These are phyloP conservation scores for Knufia petricola DNA, from an alignment of 2,329 filamentous ascomycete genomes.

Conservation along the genomic window DNA sequence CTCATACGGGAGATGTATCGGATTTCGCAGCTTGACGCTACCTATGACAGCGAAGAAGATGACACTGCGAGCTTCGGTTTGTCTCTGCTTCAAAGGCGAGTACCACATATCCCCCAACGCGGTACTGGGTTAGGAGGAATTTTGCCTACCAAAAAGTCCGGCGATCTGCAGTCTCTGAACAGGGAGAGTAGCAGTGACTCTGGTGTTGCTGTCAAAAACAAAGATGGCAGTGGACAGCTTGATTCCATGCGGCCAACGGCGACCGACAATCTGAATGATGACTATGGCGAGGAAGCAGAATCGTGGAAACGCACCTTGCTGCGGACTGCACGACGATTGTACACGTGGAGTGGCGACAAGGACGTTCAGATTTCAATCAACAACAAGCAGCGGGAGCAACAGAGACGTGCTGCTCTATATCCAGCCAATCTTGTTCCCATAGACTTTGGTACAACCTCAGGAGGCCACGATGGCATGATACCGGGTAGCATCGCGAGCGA, in stretches of 20 bases:
- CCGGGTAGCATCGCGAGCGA: neutral
- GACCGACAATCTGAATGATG: constrained; percentile 30
- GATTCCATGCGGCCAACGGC: constrained; percentile 26
- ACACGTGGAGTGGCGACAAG: constrained; percentile 38
- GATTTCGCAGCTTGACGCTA: constrained; percentile 33
- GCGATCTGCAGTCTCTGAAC: neutral
- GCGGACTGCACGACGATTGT: constrained; percentile 34
- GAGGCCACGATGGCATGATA: neutral
- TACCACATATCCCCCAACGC: neutral
- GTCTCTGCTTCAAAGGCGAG: neutral
- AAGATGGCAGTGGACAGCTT: constrained; percentile 1
- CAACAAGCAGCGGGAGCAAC: constrained; percentile 11
- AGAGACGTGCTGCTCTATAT: constrained; percentile 2
- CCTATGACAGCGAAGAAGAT: constrained; percentile 38
- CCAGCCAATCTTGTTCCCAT: neutral
- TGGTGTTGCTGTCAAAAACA: neutral
- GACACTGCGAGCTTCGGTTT: constrained; percentile 34
- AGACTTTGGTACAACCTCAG: neutral
- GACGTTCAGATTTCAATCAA: constrained; percentile 29
- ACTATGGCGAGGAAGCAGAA: constrained; percentile 39
- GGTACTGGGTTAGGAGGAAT: constrained; percentile 27
- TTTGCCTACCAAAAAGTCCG: constrained; percentile 2
- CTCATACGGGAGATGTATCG: constrained; percentile 34
- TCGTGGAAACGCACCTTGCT: constrained; percentile 35
- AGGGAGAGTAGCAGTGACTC: neutral